phyloP scores from a whole-genome alignment of 2,329 filamentous ascomycete species.

The Chlorencoelia australis region DNA sequence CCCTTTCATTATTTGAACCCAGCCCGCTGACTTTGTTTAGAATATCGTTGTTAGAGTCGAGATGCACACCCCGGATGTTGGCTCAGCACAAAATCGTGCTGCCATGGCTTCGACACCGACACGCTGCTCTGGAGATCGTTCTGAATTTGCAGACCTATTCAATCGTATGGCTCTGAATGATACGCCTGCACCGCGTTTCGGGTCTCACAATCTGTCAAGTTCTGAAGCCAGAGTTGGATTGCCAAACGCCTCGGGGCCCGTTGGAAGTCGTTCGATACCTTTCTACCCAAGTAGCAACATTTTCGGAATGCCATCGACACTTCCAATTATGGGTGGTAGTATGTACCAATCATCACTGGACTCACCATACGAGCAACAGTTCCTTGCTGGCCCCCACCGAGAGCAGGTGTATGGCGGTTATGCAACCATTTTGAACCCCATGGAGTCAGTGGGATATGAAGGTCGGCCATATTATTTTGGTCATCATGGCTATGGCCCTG shows the following conservation, averaged over 20 bases:
- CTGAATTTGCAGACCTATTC: conserved; percentile 5
- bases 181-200: conserved; percentile 3
- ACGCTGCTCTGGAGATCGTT: conserved; percentile 3
- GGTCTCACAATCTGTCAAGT: too few species aligned
- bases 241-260: too few species aligned
- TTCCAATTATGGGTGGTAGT: conserved; percentile 5
- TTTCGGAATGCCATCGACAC: background rate
- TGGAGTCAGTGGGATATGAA: too few species aligned
- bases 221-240: background rate
- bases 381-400: too few species aligned
- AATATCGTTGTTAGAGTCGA: conserved; percentile 7
- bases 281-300: background rate
- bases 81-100: background rate
- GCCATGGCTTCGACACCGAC: conserved; percentile 7
- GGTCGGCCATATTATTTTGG: too few species aligned
- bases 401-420: too few species aligned
- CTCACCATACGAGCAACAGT: too few species aligned
- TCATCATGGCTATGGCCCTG: too few species aligned
- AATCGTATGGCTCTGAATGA: conserved; percentile 6
- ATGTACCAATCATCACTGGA: conserved; percentile 7
- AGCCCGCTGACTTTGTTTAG: conserved; percentile 3
- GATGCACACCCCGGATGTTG: conserved; percentile 9
- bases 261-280: too few species aligned
- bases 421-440: too few species aligned
- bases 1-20: background rate